Conservation (phyloP, 176 grass and related monocot species). For the Leersia perrieri region DNA sequence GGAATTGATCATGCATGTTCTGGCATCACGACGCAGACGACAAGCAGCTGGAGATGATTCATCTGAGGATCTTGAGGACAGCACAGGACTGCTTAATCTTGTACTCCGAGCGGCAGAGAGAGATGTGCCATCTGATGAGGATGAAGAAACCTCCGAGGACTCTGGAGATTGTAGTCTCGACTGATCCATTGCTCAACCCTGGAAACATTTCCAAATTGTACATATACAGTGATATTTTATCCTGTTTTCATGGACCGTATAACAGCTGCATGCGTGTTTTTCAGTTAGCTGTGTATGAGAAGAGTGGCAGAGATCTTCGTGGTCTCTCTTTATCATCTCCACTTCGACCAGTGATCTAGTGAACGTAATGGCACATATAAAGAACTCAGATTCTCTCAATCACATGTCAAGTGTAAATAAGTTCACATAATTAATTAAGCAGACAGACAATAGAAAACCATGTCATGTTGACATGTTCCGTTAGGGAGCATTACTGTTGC, state of each 20-base stretch:
- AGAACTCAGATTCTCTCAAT: not conserved
- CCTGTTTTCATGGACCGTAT: slow-evolving; percentile 16
- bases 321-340: not conserved
- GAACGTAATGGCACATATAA: not conserved
- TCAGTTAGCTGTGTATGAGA: not conserved
- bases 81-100: slow-evolving; percentile 51
- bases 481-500: slow-evolving; percentile 38
- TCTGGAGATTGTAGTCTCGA: slow-evolving; percentile 48
- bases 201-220: slow-evolving; percentile 30
- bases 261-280: not conserved
- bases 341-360: not conserved
- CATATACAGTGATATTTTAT: slow-evolving; percentile 25
- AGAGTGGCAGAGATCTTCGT: not conserved
- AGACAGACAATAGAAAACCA: not conserved
- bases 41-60: slow-evolving; percentile 28
- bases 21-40: slow-evolving; percentile 40
- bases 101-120: slow-evolving; percentile 42
- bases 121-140: slow-evolving; percentile 48
- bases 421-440: slow-evolving; percentile 13
- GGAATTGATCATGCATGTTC: slow-evolving; percentile 59
- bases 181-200: slow-evolving; percentile 19
- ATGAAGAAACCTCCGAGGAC: slow-evolving; percentile 58
- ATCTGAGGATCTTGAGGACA: slow-evolving; percentile 30
- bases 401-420: not conserved
- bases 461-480: not conserved